Conservation (phyloP, 352 stramenopile species). For the Phytophthora macrochlamydospora region DNA sequence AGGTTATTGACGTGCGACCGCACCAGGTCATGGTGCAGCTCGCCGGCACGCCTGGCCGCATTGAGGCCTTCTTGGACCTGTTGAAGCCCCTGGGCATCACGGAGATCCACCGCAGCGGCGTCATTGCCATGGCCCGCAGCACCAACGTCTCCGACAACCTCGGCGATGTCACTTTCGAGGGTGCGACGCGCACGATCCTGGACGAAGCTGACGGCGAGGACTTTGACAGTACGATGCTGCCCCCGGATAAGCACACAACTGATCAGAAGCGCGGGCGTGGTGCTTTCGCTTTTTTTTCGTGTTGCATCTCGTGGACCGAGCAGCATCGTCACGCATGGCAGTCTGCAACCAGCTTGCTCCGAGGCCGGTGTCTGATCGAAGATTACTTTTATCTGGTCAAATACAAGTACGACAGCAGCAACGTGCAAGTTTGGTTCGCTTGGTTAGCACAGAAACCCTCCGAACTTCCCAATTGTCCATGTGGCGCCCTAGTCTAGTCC, state of each 20-base stretch:
- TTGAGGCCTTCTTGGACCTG: conserved; percentile 84
- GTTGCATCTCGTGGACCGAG: too few relatives aligned
- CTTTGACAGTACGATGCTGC: conserved; percentile 70
- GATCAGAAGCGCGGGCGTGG: too few relatives aligned
- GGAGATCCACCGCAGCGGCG: conserved; percentile 84
- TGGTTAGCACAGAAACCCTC: too few relatives aligned
- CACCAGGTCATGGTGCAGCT: conserved; percentile 87
- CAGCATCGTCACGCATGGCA: too few relatives aligned
- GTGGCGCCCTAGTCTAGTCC: too few relatives aligned
- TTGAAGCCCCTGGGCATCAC: conserved; percentile 84
- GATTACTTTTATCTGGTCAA: too few relatives aligned
- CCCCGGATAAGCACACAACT: conserved; percentile 55
- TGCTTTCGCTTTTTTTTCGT: too few relatives aligned
- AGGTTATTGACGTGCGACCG: conserved; percentile 85
- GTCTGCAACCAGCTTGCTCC: too few relatives aligned
- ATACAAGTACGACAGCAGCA: too few relatives aligned
- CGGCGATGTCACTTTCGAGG: conserved; percentile 72
- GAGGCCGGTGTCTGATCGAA: too few relatives aligned
- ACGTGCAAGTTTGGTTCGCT: too few relatives aligned
- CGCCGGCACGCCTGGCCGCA: conserved; percentile 72
- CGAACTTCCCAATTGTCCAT: too few relatives aligned
- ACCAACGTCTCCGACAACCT: conserved; percentile 69
- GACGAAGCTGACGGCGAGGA: conserved; percentile 65
- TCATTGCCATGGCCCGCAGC: conserved; percentile 85
- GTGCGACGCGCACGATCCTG: conserved; percentile 74